These are phyloP conservation scores for Pestalotiopsis sp. DNA, from an alignment of 2,329 filamentous ascomycete species.

Conservation along the genomic window DNA sequence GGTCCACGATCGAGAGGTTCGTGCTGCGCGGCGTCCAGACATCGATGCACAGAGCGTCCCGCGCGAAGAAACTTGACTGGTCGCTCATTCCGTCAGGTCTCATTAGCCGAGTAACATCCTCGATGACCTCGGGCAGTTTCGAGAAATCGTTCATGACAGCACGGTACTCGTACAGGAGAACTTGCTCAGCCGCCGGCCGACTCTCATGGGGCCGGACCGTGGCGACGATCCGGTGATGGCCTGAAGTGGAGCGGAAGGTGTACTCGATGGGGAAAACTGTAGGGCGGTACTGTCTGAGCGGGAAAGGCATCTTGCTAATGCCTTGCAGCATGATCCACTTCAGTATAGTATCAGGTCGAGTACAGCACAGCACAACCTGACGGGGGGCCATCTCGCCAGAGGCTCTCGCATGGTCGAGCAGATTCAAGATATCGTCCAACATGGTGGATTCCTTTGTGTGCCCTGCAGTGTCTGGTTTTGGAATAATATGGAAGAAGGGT, in stretches of 20 bases:
- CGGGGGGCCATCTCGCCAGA: constrained; percentile 30
- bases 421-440: not conserved
- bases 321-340: constrained; percentile 62
- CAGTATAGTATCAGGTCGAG: constrained; percentile 48
- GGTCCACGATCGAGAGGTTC: not conserved
- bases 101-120: not conserved
- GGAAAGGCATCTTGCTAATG: constrained; percentile 56
- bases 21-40: not conserved
- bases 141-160: not conserved
- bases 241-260: constrained; percentile 38
- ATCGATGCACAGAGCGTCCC: not conserved
- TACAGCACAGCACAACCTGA: constrained; percentile 56
- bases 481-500: too few species aligned
- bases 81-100: too few species aligned
- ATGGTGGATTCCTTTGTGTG: too few species aligned
- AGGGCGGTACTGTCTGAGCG: constrained; percentile 51
- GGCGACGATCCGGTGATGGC: not conserved
- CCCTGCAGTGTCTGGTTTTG: too few species aligned
- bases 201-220: not conserved
- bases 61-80: not conserved
- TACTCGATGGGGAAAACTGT: constrained; percentile 59
- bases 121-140: not conserved
- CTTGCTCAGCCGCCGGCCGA: not conserved
- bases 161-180: not conserved
- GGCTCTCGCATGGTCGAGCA: not conserved